Conservation (phyloP, 805 yeast genomes). For the Wickerhamomyces xylosicus region DNA sequence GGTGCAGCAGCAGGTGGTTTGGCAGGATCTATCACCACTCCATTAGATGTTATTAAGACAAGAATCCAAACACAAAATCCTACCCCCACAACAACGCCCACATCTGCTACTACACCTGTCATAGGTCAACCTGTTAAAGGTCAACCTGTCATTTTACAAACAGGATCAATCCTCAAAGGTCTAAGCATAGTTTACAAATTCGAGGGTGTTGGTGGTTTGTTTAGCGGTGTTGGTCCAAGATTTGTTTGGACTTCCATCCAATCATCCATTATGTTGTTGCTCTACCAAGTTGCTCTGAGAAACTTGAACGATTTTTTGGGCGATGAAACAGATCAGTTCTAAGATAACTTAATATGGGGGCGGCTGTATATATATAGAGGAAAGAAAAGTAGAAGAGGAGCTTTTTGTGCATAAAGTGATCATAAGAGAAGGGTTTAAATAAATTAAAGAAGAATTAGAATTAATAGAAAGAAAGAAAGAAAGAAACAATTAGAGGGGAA, state of each 20-base stretch:
- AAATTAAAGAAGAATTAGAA: too few species aligned
- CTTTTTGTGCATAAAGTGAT: too few species aligned
- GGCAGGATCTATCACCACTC: slow-evolving; percentile 85
- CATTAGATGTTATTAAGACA: slow-evolving; percentile 86
- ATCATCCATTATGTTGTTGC: slow-evolving; percentile 83
- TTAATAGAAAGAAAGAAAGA: too few species aligned
- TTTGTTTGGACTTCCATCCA: slow-evolving; percentile 95
- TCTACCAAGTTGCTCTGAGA: slow-evolving; percentile 72
- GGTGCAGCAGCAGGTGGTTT: slow-evolving; percentile 96
- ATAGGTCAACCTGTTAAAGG: slow-evolving; percentile 9
- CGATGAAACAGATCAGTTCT: neutral
- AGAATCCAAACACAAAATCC: slow-evolving; percentile 84
- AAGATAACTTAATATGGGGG: too few species aligned
- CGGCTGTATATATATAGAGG: too few species aligned
- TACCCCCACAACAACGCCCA: slow-evolving; percentile 1
- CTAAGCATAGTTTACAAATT: slow-evolving; percentile 45
- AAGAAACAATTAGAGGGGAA: too few species aligned
- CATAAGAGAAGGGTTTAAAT: too few species aligned
- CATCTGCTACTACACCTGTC: too few species aligned
- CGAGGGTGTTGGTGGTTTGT: slow-evolving; percentile 75
- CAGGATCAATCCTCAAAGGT: slow-evolving; percentile 41
- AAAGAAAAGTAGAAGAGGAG: too few species aligned
- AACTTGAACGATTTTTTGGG: slow-evolving; percentile 18
- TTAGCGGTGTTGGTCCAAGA: slow-evolving; percentile 94
- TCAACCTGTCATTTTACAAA: slow-evolving; percentile 16